These are phyloP conservation scores for Aspergillus intermedius DNA, from an alignment of 2,329 filamentous ascomycete genomes.

Conservation along the genomic window DNA sequence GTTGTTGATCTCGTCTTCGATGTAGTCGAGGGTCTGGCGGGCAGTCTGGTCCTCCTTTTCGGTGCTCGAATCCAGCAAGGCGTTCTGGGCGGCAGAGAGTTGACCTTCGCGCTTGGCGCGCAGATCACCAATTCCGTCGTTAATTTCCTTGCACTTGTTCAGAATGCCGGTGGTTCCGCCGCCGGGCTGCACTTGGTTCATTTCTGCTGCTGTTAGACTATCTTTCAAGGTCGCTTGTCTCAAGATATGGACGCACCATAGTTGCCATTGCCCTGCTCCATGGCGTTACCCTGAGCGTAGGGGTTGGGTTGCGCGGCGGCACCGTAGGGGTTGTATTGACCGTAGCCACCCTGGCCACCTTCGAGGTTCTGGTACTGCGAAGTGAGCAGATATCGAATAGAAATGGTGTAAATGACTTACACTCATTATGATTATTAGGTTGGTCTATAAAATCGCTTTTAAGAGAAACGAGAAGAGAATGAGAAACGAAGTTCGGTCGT, in stretches of 20 bases:
- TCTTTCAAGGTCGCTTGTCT: not conserved
- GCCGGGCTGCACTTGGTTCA: conserved; percentile 21
- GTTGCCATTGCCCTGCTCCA: conserved; percentile 28
- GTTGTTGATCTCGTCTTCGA: conserved; percentile 74
- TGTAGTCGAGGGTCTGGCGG: conserved; percentile 62
- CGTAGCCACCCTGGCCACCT: conserved; percentile 39
- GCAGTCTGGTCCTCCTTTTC: conserved; percentile 59
- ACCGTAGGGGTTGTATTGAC: conserved; percentile 50
- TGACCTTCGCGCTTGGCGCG: conserved; percentile 50
- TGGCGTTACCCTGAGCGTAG: conserved; percentile 23
- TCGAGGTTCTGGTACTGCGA: conserved; percentile 23
- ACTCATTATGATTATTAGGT: conserved; percentile 39
- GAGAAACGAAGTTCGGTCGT: not conserved
- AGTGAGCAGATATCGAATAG: conserved; percentile 1
- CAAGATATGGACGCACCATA: conserved; percentile 25
- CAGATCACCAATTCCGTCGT: conserved; percentile 67
- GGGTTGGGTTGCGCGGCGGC: conserved; percentile 28
- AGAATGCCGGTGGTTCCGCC: conserved; percentile 69
- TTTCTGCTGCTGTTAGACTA: not conserved
- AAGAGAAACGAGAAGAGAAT: not conserved
- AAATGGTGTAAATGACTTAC: conserved; percentile 37
- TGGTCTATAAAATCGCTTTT: not conserved
- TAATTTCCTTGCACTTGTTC: conserved; percentile 77
- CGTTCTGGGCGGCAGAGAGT: conserved; percentile 58
- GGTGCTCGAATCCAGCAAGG: conserved; percentile 68